Conservation (phyloP, 148 eudicot genomes). For the Mesembryanthemum crystallinum region DNA sequence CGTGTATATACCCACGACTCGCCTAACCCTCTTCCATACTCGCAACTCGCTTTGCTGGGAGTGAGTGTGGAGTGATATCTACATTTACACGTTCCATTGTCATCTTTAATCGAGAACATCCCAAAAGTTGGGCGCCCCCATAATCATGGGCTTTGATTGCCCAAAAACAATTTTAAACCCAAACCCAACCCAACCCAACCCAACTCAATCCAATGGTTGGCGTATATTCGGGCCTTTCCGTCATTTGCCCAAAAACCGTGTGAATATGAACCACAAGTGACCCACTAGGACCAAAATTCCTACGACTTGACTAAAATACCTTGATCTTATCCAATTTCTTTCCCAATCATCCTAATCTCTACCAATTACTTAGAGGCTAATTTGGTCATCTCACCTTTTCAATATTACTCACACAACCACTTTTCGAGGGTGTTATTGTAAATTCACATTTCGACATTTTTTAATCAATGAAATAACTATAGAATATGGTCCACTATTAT, state of each 20-base stretch:
- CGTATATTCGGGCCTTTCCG: neutral
- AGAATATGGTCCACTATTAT: slow-evolving; percentile 27
- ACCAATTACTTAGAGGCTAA: neutral
- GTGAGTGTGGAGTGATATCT: too few species aligned
- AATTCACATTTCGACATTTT: neutral
- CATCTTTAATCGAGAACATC: too few species aligned
- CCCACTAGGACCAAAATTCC: neutral
- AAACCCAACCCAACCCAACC: too few species aligned
- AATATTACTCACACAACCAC: neutral
- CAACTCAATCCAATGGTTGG: neutral
- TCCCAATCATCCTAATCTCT: neutral
- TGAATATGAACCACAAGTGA: neutral
- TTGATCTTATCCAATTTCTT: neutral
- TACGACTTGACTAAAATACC: slow-evolving; percentile 2
- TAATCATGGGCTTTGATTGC: too few species aligned
- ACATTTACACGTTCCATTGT: too few species aligned
- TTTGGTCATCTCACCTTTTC: neutral
- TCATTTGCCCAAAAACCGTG: neutral
- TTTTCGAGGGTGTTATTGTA: slow-evolving; percentile 2
- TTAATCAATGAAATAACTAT: neutral
- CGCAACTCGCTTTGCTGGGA: too few species aligned
- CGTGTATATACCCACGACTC: too few species aligned
- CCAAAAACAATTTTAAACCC: too few species aligned
- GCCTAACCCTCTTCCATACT: too few species aligned
- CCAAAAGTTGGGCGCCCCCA: too few species aligned